These are phyloP conservation scores for Nakaseomyces sp. DNA, from an alignment of 1,139 yeast genomes.

Conservation along the genomic window DNA sequence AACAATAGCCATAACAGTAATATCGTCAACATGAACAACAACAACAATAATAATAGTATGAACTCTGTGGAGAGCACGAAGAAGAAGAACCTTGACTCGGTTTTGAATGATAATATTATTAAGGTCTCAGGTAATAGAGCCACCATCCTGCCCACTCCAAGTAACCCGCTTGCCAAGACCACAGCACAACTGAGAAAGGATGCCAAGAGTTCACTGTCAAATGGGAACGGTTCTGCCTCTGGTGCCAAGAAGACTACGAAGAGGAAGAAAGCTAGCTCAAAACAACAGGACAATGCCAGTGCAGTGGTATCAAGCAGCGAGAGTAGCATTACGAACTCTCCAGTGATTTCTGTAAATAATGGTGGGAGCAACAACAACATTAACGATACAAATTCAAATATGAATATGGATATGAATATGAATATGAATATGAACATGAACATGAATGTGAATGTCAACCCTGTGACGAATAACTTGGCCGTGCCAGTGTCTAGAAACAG, in stretches of 20 bases:
- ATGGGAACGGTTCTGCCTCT: neutral
- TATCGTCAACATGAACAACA: too few species aligned
- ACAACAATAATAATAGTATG: too few species aligned
- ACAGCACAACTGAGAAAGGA: slow-evolving; percentile 25
- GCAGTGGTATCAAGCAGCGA: neutral
- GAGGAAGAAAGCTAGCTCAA: neutral
- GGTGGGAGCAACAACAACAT: neutral
- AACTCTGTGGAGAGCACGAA: too few species aligned
- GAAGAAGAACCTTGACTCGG: slow-evolving; percentile 6
- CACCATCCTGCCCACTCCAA: slow-evolving; percentile 33
- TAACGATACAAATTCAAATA: neutral
- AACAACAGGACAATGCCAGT: neutral
- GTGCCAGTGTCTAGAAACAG: slow-evolving; percentile 21
- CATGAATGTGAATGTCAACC: slow-evolving; percentile 7
- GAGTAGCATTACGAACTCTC: neutral
- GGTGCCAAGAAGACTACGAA: neutral
- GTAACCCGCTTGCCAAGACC: slow-evolving; percentile 23
- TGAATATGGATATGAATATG: neutral
- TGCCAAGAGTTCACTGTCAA: slow-evolving; percentile 10
- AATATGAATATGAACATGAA: neutral
- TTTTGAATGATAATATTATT: slow-evolving; percentile 27
- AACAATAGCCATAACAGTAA: too few species aligned
- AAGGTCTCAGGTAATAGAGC: slow-evolving; percentile 34
- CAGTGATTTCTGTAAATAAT: neutral
- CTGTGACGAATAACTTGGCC: slow-evolving; percentile 8